Evolutionary conservation across 2,329 filamentous ascomycete genomes (phyloP), one percentile per base, ranked within the genome.

Genomic region (Exophiala alcalophila): DNA sequence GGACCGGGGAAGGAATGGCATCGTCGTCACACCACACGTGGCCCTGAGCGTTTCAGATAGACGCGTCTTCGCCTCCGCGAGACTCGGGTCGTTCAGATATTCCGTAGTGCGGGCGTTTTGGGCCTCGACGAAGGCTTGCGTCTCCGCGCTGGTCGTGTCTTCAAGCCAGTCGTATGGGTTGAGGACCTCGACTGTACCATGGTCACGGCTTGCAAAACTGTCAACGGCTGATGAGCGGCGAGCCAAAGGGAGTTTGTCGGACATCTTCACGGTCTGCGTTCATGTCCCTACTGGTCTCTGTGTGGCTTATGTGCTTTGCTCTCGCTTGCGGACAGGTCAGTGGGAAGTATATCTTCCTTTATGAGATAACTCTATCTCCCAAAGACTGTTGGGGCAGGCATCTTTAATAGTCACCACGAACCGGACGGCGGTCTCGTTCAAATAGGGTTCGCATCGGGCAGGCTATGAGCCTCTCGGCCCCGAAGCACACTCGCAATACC

Each of bases 141-240:
- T 43, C 18, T 43, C 40, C 7, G 24, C 15, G 9, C 30, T 35
- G 16, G 21, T 24, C 5, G 18, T 23, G 29, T 43, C 30, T 29
- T 34, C 32, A 19, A 43, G 30, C 40, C 40, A 43, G 40, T 24
- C 24, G 32, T 43, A 43, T 4, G 40, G 40, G 30, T 43, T 40
- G n/a, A 28, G 27, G 6, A 40, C 15, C 18, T 21, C 5, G 37
- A 40, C 5, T 11, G 20, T 25, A 20, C 37, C 37, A 16, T 25
- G 3, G 19, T 27, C 16, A 12, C 26, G 18, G 28, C 37, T 40
- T 20, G 28, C 12, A 28, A 32, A 40, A 12, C 18, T 19, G 21
- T n/a, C 18, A 12, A n/a, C 25, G 11, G 37, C 14, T 9, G 26
- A 31, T 4, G 37, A 32, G 20, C 31, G 29, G 40, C 31, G 40